Conservation (phyloP, 192 early-diverging fungal genomes). For the Coemansia sp. region DNA sequence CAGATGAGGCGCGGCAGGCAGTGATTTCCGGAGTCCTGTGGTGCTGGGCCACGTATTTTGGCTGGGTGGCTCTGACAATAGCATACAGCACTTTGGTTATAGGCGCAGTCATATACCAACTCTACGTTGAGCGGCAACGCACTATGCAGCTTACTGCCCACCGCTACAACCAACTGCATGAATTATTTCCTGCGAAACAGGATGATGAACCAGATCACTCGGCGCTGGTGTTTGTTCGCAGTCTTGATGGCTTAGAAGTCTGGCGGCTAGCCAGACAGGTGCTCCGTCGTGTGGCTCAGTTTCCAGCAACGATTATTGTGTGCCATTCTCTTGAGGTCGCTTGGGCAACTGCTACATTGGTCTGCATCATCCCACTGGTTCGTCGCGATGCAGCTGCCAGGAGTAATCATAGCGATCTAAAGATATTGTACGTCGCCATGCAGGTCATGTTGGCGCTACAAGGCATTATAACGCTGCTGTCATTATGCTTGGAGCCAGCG, state of each 20-base stretch:
- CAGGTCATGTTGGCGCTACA: constrained; percentile 30
- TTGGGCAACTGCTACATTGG: constrained; percentile 27
- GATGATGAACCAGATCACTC: not conserved
- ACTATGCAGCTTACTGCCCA: constrained; percentile 9
- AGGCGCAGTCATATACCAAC: constrained; percentile 13
- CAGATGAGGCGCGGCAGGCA: constrained; percentile 10
- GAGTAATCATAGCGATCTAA: constrained; percentile 8
- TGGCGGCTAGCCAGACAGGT: constrained; percentile 28
- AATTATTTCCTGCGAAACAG: not conserved
- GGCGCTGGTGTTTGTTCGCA: constrained; percentile 17
- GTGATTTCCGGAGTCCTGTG: constrained; percentile 26
- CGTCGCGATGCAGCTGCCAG: not conserved
- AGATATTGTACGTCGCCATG: constrained; percentile 27
- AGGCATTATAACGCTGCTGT: constrained; percentile 25
- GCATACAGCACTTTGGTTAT: constrained; percentile 19
- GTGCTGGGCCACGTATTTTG: constrained; percentile 41
- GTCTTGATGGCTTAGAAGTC: constrained; percentile 7
- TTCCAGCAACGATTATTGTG: constrained; percentile 26
- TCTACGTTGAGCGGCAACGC: constrained; percentile 14
- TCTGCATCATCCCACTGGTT: constrained; percentile 16
- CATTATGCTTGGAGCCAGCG: constrained; percentile 21
- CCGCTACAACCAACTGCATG: constrained; percentile 3
- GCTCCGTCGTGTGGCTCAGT: constrained; percentile 36
- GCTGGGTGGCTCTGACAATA: constrained; percentile 32
- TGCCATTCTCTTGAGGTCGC: constrained; percentile 30